Base-by-base conservation (phyloP, 139 green algal genomes). In the Diplosphaera chodatii region DNA sequence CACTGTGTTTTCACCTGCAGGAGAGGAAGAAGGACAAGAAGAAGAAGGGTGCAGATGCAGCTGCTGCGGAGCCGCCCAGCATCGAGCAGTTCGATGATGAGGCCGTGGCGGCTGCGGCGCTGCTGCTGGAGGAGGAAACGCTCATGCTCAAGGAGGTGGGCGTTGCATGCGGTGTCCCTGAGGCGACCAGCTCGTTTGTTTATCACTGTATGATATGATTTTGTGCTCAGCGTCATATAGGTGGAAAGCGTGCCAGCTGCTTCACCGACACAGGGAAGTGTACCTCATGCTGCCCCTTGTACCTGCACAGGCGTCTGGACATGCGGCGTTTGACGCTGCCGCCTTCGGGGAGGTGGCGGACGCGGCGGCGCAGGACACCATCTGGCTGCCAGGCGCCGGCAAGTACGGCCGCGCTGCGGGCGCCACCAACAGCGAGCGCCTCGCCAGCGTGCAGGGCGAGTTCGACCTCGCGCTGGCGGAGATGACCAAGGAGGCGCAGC, bases 401-500 rank as follows among this genome's bases (percentile, higher is more conserved):
- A 68, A 74, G 1, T 94, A 87, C 48, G 79, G 73, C 4, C 79
- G 84, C 23, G 78, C 71, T 16, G 83, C 84, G 1, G 81, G 74
- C 0, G 81, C 82, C 32, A 87, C 85, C 27, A 77, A 82, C 29
- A 40, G 78, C 3, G 81, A 92, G 40, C 74, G 80, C 2, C 64
- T 90, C 4, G 85, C 88, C 6, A 80, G 79, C 4, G 34, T 77
- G 37, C 82, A 90, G 75, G 71, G 68, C 1, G 82, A 91, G 31
- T 91, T 90, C 66, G 83, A 91, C 27, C 25, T 3, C 0, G 82
- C 83, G 22, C 78, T 81, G 6, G 68, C 41, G 3, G 85, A 94
- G 79, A 96, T 97, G 91, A 83, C 88, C 66, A 79, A 78, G 23
- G 86, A 92, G 63, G 87, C 89, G 3, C 81, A 85, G 66, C 77